Percentiles rank a stretch among this genome's conserved stretches.
Conservation (phyloP, 2,329 filamentous ascomycete genomes). For the Thielaviopsis populi region DNA sequence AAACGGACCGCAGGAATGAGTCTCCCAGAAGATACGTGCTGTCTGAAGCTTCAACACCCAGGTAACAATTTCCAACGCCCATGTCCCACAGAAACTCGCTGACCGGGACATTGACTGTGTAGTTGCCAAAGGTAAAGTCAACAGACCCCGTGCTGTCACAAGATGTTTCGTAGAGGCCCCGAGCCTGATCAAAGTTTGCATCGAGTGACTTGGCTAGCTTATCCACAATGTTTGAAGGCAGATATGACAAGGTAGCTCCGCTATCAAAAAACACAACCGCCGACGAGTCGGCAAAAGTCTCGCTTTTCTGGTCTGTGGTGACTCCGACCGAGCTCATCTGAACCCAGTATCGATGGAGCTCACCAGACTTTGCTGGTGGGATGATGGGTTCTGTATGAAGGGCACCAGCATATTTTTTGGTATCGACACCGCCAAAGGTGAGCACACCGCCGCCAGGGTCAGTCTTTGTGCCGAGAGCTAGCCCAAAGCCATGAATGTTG, state of each 20-base stretch:
- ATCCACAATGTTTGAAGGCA: slow-evolving; percentile 42
- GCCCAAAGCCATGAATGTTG: slow-evolving; percentile 23
- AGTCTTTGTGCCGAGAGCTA: slow-evolving; percentile 24
- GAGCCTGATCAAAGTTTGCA: slow-evolving; percentile 28
- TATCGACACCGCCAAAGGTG: slow-evolving; percentile 34
- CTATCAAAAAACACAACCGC: slow-evolving; percentile 45
- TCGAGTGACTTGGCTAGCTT: slow-evolving; percentile 31
- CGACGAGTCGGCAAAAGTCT: slow-evolving; percentile 23
- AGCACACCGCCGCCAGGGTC: slow-evolving; percentile 22
- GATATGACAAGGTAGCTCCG: slow-evolving; percentile 51
- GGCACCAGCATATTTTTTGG: slow-evolving; percentile 29
- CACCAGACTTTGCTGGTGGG: slow-evolving; percentile 20
- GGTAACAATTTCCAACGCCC: slow-evolving; percentile 24
- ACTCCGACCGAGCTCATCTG: slow-evolving; percentile 27
- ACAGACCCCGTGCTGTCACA: slow-evolving; percentile 29
- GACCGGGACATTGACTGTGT: slow-evolving; percentile 30
- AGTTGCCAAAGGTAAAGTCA: slow-evolving; percentile 34
- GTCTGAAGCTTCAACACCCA: slow-evolving; percentile 33
- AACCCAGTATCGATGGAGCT: slow-evolving; percentile 28
- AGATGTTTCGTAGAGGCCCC: slow-evolving; percentile 35
- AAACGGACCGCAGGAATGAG: slow-evolving; percentile 31
- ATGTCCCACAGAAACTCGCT: slow-evolving; percentile 33
- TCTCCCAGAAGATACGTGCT: slow-evolving; percentile 27
- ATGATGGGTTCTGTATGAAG: slow-evolving; percentile 23
- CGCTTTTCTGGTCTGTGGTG: slow-evolving; percentile 21